These are phyloP conservation scores for Podaxis carcinomalis DNA, from an alignment of 768 basidiomycete species.

Conservation along the genomic window DNA sequence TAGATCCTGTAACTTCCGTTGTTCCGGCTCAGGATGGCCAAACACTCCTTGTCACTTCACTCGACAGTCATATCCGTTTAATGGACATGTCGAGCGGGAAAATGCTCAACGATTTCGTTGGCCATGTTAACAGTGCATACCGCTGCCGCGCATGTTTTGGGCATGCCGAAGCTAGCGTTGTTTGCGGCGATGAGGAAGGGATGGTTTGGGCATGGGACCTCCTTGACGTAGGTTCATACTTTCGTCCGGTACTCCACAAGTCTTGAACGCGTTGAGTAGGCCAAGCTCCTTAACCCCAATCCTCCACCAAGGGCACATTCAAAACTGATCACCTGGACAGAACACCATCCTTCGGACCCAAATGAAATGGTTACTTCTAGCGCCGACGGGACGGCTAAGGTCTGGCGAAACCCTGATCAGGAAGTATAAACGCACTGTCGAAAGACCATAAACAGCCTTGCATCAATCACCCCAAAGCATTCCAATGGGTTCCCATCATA, in stretches of 20 bases:
- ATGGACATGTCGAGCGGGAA: constrained; percentile 84
- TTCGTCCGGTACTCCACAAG: constrained; percentile 2
- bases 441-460: not conserved
- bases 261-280: constrained; percentile 39
- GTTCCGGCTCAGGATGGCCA: constrained; percentile 75
- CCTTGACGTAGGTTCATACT: constrained; percentile 57
- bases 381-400: constrained; percentile 87
- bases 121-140: constrained; percentile 72
- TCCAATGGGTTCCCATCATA: not conserved
- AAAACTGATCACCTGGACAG: constrained; percentile 88
- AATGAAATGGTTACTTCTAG: constrained; percentile 87
- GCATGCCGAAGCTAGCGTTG: constrained; percentile 72
- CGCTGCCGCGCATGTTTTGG: constrained; percentile 81
- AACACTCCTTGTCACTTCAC: constrained; percentile 76
- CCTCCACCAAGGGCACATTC: constrained; percentile 78
- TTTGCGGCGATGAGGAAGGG: constrained; percentile 91
- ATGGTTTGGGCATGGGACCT: constrained; percentile 91
- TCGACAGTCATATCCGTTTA: constrained; percentile 81
- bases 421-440: constrained; percentile 5
- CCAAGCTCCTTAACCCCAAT: constrained; percentile 60
- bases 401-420: constrained; percentile 61
- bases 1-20: constrained; percentile 86
- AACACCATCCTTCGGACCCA: constrained; percentile 78
- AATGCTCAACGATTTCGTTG: constrained; percentile 79
- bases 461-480: not conserved